Evolutionary conservation across 371 early-diverging fungal species (phyloP).

Genomic region (Smittium mucronatum): DNA sequence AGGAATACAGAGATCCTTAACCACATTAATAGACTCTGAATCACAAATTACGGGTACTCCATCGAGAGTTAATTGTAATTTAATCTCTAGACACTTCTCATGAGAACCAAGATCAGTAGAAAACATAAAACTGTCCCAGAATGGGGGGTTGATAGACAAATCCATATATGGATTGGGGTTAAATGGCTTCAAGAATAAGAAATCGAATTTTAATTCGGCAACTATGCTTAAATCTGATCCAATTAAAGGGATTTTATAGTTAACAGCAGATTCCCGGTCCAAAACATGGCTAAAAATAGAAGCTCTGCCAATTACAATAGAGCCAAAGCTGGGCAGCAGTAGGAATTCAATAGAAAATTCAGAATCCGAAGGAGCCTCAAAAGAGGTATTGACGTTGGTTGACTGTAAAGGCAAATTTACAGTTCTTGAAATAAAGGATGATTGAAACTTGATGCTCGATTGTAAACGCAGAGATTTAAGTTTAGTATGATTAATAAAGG

Average conservation of each 20-base stretch:
- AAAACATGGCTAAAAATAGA: constrained; percentile 65
- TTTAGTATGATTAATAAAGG: constrained; percentile 33
- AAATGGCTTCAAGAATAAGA: constrained; percentile 74
- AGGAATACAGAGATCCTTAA: neutral
- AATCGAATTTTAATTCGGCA: constrained; percentile 75
- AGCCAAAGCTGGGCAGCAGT: constrained; percentile 88
- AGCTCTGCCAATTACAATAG: constrained; percentile 79
- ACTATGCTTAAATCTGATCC: constrained; percentile 78
- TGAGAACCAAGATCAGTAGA: constrained; percentile 10
- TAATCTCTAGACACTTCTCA: constrained; percentile 32
- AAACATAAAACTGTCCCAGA: neutral
- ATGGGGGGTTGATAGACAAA: constrained; percentile 47
- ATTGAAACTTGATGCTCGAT: constrained; percentile 63
- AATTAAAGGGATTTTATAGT: constrained; percentile 51
- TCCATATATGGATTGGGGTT: constrained; percentile 43
- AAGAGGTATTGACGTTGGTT: constrained; percentile 43
- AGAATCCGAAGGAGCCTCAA: constrained; percentile 61
- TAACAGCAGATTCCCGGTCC: constrained; percentile 20
- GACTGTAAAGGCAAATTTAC: constrained; percentile 80
- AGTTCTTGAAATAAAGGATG: constrained; percentile 76
- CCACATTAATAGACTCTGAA: constrained; percentile 25
- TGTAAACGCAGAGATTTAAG: constrained; percentile 44
- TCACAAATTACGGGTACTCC: constrained; percentile 76
- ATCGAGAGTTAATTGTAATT: constrained; percentile 84
- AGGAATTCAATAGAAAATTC: constrained; percentile 77